Evolutionary conservation across 495 filamentous ascomycete genomes (phyloP).

Genomic region (Penicillium argentinense): DNA sequence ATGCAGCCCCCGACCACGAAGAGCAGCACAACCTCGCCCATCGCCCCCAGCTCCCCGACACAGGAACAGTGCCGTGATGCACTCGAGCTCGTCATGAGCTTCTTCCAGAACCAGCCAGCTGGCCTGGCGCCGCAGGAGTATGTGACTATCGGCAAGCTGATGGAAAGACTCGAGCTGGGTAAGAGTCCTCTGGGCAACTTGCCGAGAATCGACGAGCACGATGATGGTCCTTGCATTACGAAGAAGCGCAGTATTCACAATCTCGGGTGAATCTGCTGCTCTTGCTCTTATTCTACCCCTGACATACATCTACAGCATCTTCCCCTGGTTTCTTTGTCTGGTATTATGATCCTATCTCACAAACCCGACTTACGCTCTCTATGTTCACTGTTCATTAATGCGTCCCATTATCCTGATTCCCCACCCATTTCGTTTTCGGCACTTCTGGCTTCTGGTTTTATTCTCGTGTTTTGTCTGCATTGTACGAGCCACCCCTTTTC

Average conservation of each 20-base stretch:
- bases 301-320: neutral
- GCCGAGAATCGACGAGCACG: constrained; percentile 59
- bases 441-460: constrained; percentile 9
- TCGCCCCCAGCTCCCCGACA: constrained; percentile 62
- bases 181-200: constrained; percentile 65
- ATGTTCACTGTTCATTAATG: constrained; percentile 7
- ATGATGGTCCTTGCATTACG: constrained; percentile 35
- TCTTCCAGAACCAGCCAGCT: constrained; percentile 72
- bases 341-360: too few species aligned
- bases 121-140: constrained; percentile 78
- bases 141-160: constrained; percentile 76
- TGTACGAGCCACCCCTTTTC: constrained; percentile 1
- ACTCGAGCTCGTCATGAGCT: constrained; percentile 81
- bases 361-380: neutral
- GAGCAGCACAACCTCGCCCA: constrained; percentile 38
- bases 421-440: constrained; percentile 4
- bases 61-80: constrained; percentile 88
- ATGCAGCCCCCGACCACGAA: constrained; percentile 48
- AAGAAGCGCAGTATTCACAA: constrained; percentile 59
- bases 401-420: constrained; percentile 13
- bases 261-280: constrained; percentile 25
- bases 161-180: constrained; percentile 80
- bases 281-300: neutral
- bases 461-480: too few species aligned
- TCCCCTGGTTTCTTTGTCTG: neutral